A percentile compares a stretch with the other conserved stretches of the same genome.
Evolutionary conservation across 495 filamentous ascomycete genomes (phyloP).

Genomic region (Rhypophila decipiens): DNA sequence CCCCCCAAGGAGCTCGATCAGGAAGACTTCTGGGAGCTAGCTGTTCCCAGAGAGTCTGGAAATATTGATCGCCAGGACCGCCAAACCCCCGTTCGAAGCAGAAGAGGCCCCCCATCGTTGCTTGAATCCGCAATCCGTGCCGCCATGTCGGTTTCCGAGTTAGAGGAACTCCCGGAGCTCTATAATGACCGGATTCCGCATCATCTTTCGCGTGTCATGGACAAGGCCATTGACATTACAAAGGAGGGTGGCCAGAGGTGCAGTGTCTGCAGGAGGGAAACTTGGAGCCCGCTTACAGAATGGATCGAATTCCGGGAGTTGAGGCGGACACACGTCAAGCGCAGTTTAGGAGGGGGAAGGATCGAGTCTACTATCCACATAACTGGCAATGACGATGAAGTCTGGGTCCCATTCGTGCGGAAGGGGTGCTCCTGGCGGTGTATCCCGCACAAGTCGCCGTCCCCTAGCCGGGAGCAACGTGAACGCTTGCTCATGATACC

Average conservation of each 20-base stretch:
- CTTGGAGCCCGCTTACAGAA: constrained; percentile 15
- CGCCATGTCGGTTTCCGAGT: constrained; percentile 4
- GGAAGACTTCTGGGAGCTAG: constrained; percentile 17
- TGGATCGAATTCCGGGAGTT: constrained; percentile 27
- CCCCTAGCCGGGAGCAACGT: not conserved
- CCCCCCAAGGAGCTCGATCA: constrained; percentile 2
- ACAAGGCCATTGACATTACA: constrained; percentile 7
- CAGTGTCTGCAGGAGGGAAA: constrained; percentile 19
- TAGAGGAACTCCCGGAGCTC: constrained; percentile 4
- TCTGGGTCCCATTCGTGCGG: constrained; percentile 54
- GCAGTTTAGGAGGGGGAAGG: not conserved
- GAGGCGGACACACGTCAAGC: not conserved
- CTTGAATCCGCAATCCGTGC: constrained; percentile 18
- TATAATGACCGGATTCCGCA: not conserved
- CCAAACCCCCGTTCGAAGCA: constrained; percentile 1
- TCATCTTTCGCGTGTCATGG: constrained; percentile 1
- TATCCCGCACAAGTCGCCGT: constrained; percentile 27
- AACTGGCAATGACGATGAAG: constrained; percentile 12
- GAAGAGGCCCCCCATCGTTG: constrained; percentile 15
- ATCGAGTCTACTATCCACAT: not conserved
- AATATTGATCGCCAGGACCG: not conserved
- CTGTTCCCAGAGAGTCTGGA: constrained; percentile 3
- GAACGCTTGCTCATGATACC: not conserved
- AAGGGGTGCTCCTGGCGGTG: constrained; percentile 63
- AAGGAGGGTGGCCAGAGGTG: constrained; percentile 16